Percentiles rank a stretch among this genome's conserved stretches.
Conservation (phyloP, 2,329 filamentous ascomycete species). For the Colletotrichum shisoi region DNA sequence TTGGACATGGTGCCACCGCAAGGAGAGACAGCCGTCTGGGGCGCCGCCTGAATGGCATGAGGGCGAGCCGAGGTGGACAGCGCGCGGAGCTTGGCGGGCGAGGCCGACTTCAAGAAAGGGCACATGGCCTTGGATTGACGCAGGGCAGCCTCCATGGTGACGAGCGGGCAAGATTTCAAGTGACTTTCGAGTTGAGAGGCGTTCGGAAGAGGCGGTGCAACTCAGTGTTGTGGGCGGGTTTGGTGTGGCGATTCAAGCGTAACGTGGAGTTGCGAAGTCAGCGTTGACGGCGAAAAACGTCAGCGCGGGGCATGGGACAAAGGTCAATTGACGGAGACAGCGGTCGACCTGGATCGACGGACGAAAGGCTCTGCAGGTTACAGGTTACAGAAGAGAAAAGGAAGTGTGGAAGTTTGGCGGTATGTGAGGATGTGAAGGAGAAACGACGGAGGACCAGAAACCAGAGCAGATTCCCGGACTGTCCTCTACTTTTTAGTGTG, state of each 20-base stretch:
- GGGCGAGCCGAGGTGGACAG: slow-evolving; percentile 76
- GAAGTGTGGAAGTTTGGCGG: not conserved
- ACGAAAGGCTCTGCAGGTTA: slow-evolving; percentile 8
- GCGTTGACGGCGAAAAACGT: slow-evolving; percentile 30
- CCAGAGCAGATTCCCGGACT: slow-evolving; percentile 35
- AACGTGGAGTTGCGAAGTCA: slow-evolving; percentile 15
- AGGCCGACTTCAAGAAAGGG: slow-evolving; percentile 95
- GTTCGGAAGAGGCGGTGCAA: slow-evolving; percentile 4
- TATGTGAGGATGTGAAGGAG: slow-evolving; percentile 8
- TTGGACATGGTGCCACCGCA: slow-evolving; percentile 96
- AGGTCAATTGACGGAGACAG: slow-evolving; percentile 28
- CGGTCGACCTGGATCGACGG: slow-evolving; percentile 24
- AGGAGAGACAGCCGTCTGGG: slow-evolving; percentile 67
- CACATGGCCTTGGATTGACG: slow-evolving; percentile 97
- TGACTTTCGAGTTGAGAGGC: slow-evolving; percentile 13
- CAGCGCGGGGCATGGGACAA: slow-evolving; percentile 27
- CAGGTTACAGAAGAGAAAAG: not conserved
- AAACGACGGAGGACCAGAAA: slow-evolving; percentile 28
- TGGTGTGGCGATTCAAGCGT: slow-evolving; percentile 30
- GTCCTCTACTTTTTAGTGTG: slow-evolving; percentile 36
- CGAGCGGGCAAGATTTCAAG: slow-evolving; percentile 9
- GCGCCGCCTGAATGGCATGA: slow-evolving; percentile 39
- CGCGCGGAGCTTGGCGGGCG: slow-evolving; percentile 87
- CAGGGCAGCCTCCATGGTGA: slow-evolving; percentile 87
- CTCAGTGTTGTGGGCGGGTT: slow-evolving; percentile 21